Evolutionary conservation across 192 early-diverging fungal genomes (phyloP).

Genomic region (Mortierella antarctica): DNA sequence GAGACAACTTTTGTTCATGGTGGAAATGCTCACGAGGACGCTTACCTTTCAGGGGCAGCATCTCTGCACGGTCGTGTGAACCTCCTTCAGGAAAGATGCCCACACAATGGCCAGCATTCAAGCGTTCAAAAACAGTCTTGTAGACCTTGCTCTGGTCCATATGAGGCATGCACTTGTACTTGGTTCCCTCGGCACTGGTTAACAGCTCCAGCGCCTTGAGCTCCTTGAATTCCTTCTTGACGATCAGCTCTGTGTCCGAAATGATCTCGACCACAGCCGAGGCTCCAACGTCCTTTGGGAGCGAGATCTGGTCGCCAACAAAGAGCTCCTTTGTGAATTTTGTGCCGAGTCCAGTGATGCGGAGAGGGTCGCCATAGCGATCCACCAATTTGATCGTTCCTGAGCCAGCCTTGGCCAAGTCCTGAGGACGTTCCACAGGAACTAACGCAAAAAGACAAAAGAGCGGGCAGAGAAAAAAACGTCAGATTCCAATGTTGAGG

Average conservation of each 20-base stretch:
- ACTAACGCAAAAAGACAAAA: slow-evolving; percentile 59
- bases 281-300: slow-evolving; percentile 69
- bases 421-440: slow-evolving; percentile 93
- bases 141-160: slow-evolving; percentile 93
- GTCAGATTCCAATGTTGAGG: too few relatives aligned
- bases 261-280: slow-evolving; percentile 82
- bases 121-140: slow-evolving; percentile 79
- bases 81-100: slow-evolving; percentile 99
- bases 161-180: slow-evolving; percentile 81
- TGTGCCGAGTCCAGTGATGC: slow-evolving; percentile 77
- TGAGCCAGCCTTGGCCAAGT: slow-evolving; percentile 78
- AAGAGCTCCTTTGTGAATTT: slow-evolving; percentile 74
- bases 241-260: slow-evolving; percentile 82
- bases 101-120: slow-evolving; percentile 81
- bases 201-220: slow-evolving; percentile 71
- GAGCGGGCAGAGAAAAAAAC: not conserved
- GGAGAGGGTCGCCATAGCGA: slow-evolving; percentile 71
- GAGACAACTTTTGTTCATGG: not conserved
- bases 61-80: slow-evolving; percentile 95
- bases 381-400: slow-evolving; percentile 79
- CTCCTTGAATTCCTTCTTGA: slow-evolving; percentile 84
- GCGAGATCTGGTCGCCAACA: slow-evolving; percentile 69
- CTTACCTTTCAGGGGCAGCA: slow-evolving; percentile 93
- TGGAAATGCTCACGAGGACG: not conserved
- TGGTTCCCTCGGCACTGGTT: slow-evolving; percentile 65